Evolutionary conservation across 2,329 filamentous ascomycete species (phyloP).

Genomic region (Cordyceps javanica): DNA sequence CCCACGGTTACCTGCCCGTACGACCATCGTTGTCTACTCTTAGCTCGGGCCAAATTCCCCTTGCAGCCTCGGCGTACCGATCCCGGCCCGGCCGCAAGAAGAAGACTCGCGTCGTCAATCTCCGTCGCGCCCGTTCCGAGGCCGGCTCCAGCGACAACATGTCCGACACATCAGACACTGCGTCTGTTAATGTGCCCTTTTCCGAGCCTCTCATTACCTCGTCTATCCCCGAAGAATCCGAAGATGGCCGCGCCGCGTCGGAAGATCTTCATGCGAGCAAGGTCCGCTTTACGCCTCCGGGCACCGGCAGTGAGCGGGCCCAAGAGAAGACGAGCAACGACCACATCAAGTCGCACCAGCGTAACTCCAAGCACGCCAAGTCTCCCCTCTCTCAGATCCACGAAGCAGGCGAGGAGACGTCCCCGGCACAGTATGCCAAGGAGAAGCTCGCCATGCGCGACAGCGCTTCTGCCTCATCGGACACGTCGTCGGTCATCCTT

Average conservation of each 20-base stretch:
- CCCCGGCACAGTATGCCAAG: constrained; percentile 18
- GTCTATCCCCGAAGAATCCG: constrained; percentile 54
- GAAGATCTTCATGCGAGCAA: constrained; percentile 28
- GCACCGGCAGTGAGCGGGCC: constrained; percentile 6
- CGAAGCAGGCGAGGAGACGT: constrained; percentile 22
- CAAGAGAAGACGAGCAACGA: constrained; percentile 19
- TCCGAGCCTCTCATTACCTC: constrained; percentile 55
- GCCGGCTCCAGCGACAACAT: constrained; percentile 45
- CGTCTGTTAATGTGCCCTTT: constrained; percentile 51
- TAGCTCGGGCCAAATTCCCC: constrained; percentile 53
- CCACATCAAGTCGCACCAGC: constrained; percentile 19
- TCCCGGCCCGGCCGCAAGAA: constrained; percentile 64
- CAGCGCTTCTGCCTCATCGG: constrained; percentile 31
- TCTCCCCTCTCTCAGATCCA: constrained; percentile 15
- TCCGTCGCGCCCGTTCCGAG: constrained; percentile 57
- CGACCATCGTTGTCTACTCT: constrained; percentile 61
- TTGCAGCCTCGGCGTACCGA: constrained; percentile 59
- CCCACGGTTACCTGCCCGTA: constrained; percentile 57
- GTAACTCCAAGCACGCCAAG: constrained; percentile 16
- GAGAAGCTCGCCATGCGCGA: constrained; percentile 27
- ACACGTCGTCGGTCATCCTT: constrained; percentile 55
- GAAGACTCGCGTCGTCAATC: constrained; percentile 77
- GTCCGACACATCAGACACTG: constrained; percentile 44
- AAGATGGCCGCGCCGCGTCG: constrained; percentile 36
- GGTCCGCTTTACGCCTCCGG: constrained; percentile 33